Base-by-base conservation (phyloP, 345 rosid genomes). In the Aurinia saxatilis region DNA sequence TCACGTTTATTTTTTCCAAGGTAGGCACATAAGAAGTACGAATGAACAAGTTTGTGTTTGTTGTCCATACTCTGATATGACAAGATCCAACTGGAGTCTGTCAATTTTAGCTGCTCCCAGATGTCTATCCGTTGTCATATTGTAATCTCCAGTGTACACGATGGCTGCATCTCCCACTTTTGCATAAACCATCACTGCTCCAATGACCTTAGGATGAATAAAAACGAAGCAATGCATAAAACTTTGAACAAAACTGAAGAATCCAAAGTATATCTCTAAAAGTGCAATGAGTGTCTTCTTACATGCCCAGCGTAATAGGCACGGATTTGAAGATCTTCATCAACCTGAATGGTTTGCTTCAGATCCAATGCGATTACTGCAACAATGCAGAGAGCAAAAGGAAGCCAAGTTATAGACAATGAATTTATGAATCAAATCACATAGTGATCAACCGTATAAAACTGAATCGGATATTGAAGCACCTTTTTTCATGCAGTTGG, bases 221-320 rank as follows among this genome's bases (percentile, higher is more conserved):
- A 35, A 35, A 33, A 49, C n/a, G 6, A 23, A 50, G 23, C 58
- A 30, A 60, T 38, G 40, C 53, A 50, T 21, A 53, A 53, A 19
- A 12, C 56, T 33, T 9, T 37, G 8, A 21, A 14, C 0, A 19
- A 36, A 61, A 36, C 29, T 10, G 18, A 30, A 8, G 7, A 56
- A 40, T 33, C 34, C 6, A 55, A 48, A 47, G 31, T 5, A 30
- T 10, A 15, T 57, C 34, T 25, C n/a, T 21, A n/a, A 7, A 38
- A 71, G 40, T 31, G 42, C 23, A 65, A 68, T 8, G 40, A 55
- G 58, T 50, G 25, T n/a, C n/a, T n/a, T n/a, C 88, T 79, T 81
- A 92, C 99, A 82, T 93, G 97, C 45, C 99, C 97, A 14, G 97
- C 97, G 48, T 93, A 93, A 64, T 93, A 93, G 38, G 92, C 91